Evolutionary conservation across 371 early-diverging fungal species (phyloP).

Genomic region (Lichtheimia corymbifera): DNA sequence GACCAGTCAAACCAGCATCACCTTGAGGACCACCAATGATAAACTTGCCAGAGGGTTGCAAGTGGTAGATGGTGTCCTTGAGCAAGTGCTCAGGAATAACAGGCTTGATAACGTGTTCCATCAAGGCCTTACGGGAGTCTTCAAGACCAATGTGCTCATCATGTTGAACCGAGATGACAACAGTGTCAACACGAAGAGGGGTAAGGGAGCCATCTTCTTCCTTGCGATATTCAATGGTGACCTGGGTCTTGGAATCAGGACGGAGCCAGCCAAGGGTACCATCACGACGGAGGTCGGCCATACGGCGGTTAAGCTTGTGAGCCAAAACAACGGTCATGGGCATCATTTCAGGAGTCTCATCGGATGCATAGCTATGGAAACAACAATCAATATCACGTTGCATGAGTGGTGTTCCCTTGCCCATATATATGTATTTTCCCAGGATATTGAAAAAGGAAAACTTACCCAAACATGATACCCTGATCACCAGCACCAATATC

Average conservation of each 20-base stretch:
- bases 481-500: slow-evolving; percentile 99
- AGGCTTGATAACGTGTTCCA: slow-evolving; percentile 91
- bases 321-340: slow-evolving; percentile 95
- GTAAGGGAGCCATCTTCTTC: slow-evolving; percentile 85
- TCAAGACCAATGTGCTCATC: slow-evolving; percentile 85
- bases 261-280: slow-evolving; percentile 92
- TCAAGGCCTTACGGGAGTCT: slow-evolving; percentile 84
- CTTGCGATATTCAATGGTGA: slow-evolving; percentile 98
- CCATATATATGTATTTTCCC: too few relatives aligned
- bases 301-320: slow-evolving; percentile 96
- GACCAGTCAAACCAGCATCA: slow-evolving; percentile 99
- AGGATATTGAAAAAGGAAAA: background rate
- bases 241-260: slow-evolving; percentile 99
- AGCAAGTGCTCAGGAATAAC: slow-evolving; percentile 95
- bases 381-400: too few relatives aligned
- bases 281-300: slow-evolving; percentile 94
- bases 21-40: slow-evolving; percentile 99
- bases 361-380: slow-evolving; percentile 77
- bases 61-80: slow-evolving; percentile 93
- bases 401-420: too few relatives aligned
- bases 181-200: slow-evolving; percentile 96
- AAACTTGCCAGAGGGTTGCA: slow-evolving; percentile 99
- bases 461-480: slow-evolving; percentile 93
- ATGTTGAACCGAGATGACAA: slow-evolving; percentile 99
- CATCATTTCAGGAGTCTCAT: slow-evolving; percentile 99